Conservation (phyloP, 208 protist species). For the Acanthamoeba sp. region DNA sequence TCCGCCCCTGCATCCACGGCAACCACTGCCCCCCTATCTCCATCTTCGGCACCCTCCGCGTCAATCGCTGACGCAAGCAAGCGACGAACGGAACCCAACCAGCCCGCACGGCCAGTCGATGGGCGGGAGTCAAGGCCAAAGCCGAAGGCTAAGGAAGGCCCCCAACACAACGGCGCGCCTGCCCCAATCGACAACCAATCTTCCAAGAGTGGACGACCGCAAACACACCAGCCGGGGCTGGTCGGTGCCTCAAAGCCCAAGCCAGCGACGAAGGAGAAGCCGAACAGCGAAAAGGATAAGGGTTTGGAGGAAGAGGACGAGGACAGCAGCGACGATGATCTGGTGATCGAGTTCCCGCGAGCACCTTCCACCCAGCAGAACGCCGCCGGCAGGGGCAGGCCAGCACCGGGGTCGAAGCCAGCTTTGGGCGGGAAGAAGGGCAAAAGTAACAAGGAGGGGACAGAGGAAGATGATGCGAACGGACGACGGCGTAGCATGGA, state of each 20-base stretch:
- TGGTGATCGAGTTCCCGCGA: background rate
- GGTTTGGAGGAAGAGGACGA: slow-evolving; percentile 20
- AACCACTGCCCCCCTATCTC: too few species aligned
- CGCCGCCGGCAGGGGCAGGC: background rate
- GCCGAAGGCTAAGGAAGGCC: background rate
- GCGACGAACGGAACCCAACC: too few species aligned
- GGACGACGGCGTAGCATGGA: slow-evolving; percentile 9
- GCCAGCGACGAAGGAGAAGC: background rate
- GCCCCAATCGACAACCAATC: too few species aligned
- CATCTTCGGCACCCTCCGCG: too few species aligned
- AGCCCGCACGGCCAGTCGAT: too few species aligned
- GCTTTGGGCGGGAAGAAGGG: background rate
- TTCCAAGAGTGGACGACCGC: too few species aligned
- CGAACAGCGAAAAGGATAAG: too few species aligned
- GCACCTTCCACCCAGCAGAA: background rate
- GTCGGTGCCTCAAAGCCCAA: too few species aligned
- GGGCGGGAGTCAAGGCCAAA: background rate
- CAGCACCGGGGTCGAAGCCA: background rate
- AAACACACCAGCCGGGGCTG: too few species aligned
- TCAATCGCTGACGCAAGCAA: too few species aligned
- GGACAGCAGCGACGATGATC: background rate
- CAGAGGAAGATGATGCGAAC: background rate
- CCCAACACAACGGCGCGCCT: background rate
- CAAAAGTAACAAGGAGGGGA: background rate
- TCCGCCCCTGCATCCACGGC: background rate